Conservation (phyloP, 106 monocot species). For the Allium fistulosum region DNA sequence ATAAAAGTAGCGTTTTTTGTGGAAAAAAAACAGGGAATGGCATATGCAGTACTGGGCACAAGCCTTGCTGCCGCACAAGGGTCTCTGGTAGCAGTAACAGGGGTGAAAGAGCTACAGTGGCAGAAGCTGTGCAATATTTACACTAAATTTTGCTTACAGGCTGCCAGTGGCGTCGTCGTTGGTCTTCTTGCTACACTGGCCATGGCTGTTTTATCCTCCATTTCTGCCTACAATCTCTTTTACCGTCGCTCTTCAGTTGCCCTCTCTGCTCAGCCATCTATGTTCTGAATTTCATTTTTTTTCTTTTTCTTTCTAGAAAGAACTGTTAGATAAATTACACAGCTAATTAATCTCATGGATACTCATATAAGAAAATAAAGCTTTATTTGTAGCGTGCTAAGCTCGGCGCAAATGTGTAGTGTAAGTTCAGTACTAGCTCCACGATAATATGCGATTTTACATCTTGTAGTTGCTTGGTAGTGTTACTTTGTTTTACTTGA, state of each 20-base stretch:
- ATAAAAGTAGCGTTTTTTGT: no score
- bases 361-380: no score
- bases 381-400: no score
- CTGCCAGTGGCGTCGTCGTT: constrained; percentile 18
- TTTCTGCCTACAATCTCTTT: constrained; percentile 42
- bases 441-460: no score
- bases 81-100: constrained; percentile 24
- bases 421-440: no score
- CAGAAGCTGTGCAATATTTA: constrained; percentile 56
- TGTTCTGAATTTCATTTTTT: no score
- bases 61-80: constrained; percentile 33
- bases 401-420: no score
- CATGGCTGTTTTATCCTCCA: constrained; percentile 20
- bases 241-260: constrained; percentile 14
- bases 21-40: constrained; percentile 17
- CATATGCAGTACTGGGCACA: constrained; percentile 27
- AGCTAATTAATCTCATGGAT: no score
- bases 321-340: no score
- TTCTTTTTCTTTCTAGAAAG: no score
- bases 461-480: no score
- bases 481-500: no score
- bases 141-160: constrained; percentile 38
- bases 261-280: not conserved
- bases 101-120: constrained; percentile 40
- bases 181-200: constrained; percentile 11